These are phyloP conservation scores for Penicillium glabrum DNA, from an alignment of 2,329 filamentous ascomycete genomes.

Conservation along the genomic window DNA sequence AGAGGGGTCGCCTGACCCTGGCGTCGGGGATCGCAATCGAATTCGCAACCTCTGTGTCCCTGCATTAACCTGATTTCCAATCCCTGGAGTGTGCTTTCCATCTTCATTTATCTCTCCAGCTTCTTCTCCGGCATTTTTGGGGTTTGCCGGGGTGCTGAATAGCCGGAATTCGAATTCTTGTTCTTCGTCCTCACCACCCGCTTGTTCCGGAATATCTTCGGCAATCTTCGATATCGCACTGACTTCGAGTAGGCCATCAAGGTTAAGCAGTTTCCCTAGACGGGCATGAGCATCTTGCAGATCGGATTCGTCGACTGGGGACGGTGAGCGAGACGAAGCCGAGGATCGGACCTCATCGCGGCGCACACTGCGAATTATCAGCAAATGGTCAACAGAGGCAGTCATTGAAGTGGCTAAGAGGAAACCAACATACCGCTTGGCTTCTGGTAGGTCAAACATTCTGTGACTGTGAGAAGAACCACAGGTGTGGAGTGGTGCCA, in stretches of 20 bases:
- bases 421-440: constrained; percentile 32
- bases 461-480: background rate
- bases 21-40: constrained; percentile 40
- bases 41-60: constrained; percentile 40
- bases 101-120: background rate
- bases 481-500: background rate
- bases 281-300: constrained; percentile 31
- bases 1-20: constrained; percentile 21
- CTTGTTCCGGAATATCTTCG: background rate
- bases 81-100: background rate
- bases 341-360: constrained; percentile 37
- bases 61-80: background rate
- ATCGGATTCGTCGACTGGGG: constrained; percentile 29
- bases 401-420: background rate
- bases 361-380: constrained; percentile 29
- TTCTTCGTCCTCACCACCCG: constrained; percentile 33
- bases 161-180: constrained; percentile 46
- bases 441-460: constrained; percentile 40
- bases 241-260: constrained; percentile 25
- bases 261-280: constrained; percentile 34
- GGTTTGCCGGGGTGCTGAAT: constrained; percentile 34
- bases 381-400: background rate
- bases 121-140: constrained; percentile 2
- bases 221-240: constrained; percentile 2
- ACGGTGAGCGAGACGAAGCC: constrained; percentile 30